Conservation (phyloP, 2,329 filamentous ascomycete genomes). For the Aureobasidium sp. region DNA sequence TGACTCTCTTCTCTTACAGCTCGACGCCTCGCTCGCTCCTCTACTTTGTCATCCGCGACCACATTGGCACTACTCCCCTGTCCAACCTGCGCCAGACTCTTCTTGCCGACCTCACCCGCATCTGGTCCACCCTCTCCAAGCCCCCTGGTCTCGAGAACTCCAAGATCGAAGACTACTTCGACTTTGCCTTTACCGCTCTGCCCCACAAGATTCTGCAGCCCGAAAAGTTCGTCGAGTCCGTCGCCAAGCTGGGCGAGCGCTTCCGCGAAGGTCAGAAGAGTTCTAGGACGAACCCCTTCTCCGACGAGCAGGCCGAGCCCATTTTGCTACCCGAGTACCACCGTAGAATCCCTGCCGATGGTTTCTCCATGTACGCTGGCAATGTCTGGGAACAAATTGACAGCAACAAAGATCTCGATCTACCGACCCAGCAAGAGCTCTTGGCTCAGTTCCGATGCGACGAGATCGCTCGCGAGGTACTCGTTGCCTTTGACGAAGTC, state of each 20-base stretch:
- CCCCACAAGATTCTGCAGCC: constrained; percentile 96
- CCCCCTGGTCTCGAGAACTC: constrained; percentile 81
- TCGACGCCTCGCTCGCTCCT: constrained; percentile 83
- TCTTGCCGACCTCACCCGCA: constrained; percentile 79
- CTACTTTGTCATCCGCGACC: constrained; percentile 98
- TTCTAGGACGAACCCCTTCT: constrained; percentile 50
- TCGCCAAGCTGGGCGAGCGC: constrained; percentile 67
- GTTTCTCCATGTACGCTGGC: constrained; percentile 88
- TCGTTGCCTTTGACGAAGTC: constrained; percentile 72
- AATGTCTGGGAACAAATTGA: constrained; percentile 98
- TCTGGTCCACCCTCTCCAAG: constrained; percentile 91
- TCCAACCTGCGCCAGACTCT: constrained; percentile 84
- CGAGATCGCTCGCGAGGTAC: constrained; percentile 85
- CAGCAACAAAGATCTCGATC: constrained; percentile 93
- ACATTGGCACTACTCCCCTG: constrained; percentile 84
- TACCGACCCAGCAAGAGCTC: constrained; percentile 94
- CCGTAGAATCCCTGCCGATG: constrained; percentile 88
- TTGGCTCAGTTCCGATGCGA: constrained; percentile 96
- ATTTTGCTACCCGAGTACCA: constrained; percentile 93
- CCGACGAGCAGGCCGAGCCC: constrained; percentile 66
- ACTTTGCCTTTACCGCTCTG: constrained; percentile 91
- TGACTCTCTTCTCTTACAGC: constrained; percentile 36
- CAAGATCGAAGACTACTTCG: constrained; percentile 92
- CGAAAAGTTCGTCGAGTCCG: constrained; percentile 77
- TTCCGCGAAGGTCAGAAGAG: constrained; percentile 60